Evolutionary conservation across 108 stramenopile genomes (phyloP), one percentile per base, ranked within the genome.

Genomic region (Cylindrotheca fusiformis): DNA sequence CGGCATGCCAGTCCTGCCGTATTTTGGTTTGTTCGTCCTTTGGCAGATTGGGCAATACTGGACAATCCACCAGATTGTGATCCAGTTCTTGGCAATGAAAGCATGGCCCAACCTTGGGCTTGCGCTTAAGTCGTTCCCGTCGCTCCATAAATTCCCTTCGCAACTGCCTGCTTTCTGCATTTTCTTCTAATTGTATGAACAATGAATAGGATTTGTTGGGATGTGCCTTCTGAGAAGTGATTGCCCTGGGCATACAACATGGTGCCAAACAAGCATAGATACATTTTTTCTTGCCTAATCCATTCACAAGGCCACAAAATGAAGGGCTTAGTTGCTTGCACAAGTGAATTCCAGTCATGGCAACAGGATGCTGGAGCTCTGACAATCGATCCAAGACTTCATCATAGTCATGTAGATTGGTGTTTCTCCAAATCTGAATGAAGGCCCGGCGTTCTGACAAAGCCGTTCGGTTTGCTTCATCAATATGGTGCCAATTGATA

Each of bases 401-500:
- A 61, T 88, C 87, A 30, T 75, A 71, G 32, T 85, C 78, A 50
- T 88, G 84, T 36, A 88, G 55, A 52, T 88, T 83, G 54, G 81
- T 78, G 22, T 75, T 63, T 26, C 55, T 61, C 82, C 84, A 85
- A 47, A 77, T 81, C 8, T 55, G 33, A 32, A 88, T 84, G 24
- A 44, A 32, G 2, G 66, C 54, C 10, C 75, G 70, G 0, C 73
- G 25, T 27, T 76, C 66, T 44, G 75, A 67, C 5, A 51, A 20
- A 52, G 67, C 68, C 48, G 47, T 64, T 44, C 68, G 50, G 51
- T 84, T 85, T 6, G 77, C 65, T 6, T 45, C 70, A 19, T 59
- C 22, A 22, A 88, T 72, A 53, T 85, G 87, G 68, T 65, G 36
- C 87, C 87, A 88, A 52, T 88, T 68, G 32, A 88, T 88, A 23